Percentiles rank a stretch among this genome's conserved stretches.
These are phyloP conservation scores for Colletotrichum sansevieriae DNA, from an alignment of 2,329 filamentous ascomycete genomes.

Conservation along the genomic window DNA sequence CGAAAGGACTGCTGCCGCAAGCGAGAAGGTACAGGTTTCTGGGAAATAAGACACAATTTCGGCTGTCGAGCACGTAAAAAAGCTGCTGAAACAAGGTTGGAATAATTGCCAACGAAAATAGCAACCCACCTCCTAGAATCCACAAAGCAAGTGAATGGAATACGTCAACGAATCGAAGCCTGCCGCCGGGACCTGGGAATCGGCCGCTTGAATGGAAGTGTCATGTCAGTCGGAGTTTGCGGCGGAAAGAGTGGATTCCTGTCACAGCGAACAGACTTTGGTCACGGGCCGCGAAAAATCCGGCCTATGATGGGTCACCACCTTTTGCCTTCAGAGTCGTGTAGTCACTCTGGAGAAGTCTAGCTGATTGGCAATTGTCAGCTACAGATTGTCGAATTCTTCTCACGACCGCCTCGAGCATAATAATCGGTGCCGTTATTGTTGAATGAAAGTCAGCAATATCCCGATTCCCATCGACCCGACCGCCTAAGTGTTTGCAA, in stretches of 20 bases:
- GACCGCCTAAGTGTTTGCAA: neutral
- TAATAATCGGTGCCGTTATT: slow-evolving; percentile 18
- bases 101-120: no score
- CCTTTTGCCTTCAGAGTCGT: slow-evolving; percentile 33
- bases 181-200: neutral
- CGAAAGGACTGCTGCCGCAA: no score
- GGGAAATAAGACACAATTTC: no score
- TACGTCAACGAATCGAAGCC: slow-evolving; percentile 1
- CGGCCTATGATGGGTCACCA: slow-evolving; percentile 5
- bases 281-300: slow-evolving; percentile 39
- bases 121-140: no score
- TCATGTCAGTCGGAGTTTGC: slow-evolving; percentile 38
- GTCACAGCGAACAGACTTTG: slow-evolving; percentile 33
- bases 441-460: neutral
- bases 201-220: slow-evolving; percentile 9
- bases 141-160: neutral
- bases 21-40: no score
- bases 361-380: slow-evolving; percentile 24
- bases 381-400: slow-evolving; percentile 14
- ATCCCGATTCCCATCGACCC: neutral
- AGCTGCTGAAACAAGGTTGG: no score
- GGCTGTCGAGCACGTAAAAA: no score
- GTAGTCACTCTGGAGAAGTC: slow-evolving; percentile 27
- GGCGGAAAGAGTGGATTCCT: slow-evolving; percentile 18
- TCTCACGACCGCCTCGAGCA: slow-evolving; percentile 5